Percentiles rank a stretch among this genome's conserved stretches.
Evolutionary conservation across 2,329 filamentous ascomycete genomes (phyloP).

Genomic region (Cucurbitaria berberidis): DNA sequence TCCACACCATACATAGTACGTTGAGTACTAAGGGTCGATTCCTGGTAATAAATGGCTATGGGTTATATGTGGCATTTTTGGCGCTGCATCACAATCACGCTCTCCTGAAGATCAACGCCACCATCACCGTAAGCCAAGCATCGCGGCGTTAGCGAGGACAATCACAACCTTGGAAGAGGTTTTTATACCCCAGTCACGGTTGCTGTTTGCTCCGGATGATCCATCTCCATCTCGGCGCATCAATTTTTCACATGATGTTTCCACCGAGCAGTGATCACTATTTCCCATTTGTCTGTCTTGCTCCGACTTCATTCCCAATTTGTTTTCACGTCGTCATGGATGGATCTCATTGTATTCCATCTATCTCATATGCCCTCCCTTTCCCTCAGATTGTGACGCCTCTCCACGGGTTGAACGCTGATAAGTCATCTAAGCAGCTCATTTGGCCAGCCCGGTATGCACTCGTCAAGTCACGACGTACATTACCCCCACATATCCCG

Average conservation of each 20-base stretch:
- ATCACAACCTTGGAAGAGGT: background rate
- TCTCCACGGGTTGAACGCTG: background rate
- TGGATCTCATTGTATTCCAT: background rate
- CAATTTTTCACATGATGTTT: background rate
- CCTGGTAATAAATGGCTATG: background rate
- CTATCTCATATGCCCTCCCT: background rate
- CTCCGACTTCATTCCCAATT: background rate
- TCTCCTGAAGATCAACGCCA: conserved; percentile 6
- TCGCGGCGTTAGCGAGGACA: background rate
- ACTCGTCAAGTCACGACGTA: conserved; percentile 5
- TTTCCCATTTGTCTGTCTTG: background rate
- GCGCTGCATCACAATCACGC: background rate
- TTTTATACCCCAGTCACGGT: background rate
- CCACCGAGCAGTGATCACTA: background rate
- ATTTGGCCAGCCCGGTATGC: conserved; percentile 7
- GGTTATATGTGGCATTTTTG: background rate
- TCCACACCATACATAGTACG: background rate
- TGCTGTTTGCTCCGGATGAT: background rate
- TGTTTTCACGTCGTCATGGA: background rate
- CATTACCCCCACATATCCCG: conserved; percentile 5
- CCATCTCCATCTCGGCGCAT: background rate
- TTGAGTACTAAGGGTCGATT: too few species aligned
- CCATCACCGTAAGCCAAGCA: conserved; percentile 8
- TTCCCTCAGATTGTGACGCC: background rate
- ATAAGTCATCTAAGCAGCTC: conserved; percentile 8